A percentile compares a stretch with the other conserved stretches of the same genome.
Conservation (phyloP, 129 eudicot genomes). For the Ambrosia artemisiifolia region DNA sequence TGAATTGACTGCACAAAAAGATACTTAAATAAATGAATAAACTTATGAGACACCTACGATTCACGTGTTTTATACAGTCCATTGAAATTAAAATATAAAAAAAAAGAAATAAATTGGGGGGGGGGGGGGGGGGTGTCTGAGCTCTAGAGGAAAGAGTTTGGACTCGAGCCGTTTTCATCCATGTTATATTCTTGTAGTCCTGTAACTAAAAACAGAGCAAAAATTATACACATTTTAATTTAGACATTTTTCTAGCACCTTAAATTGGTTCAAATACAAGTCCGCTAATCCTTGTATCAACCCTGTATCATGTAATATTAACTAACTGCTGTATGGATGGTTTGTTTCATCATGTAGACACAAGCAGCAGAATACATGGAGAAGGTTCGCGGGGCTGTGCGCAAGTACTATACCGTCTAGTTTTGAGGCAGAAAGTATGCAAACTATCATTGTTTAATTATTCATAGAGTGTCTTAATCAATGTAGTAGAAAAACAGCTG, state of each 20-base stretch:
- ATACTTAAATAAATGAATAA: too few relatives aligned
- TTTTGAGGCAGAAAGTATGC: conserved; percentile 21
- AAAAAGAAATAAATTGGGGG: too few relatives aligned
- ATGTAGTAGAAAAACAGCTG: neutral
- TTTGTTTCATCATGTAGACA: conserved; percentile 40
- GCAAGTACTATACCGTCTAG: conserved; percentile 83
- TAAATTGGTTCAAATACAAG: neutral
- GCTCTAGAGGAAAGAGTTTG: too few relatives aligned
- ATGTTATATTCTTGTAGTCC: neutral
- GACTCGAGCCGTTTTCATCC: neutral
- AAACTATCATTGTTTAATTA: conserved; percentile 6
- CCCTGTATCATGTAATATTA: neutral
- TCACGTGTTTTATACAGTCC: neutral
- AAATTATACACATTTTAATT: neutral
- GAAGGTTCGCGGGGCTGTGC: conserved; percentile 73
- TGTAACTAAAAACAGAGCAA: neutral
- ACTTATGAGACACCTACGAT: neutral
- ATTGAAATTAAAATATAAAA: neutral
- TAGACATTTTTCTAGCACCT: neutral
- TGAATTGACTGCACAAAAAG: too few relatives aligned
- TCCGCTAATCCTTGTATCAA: neutral
- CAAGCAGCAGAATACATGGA: conserved; percentile 87
- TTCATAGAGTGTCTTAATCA: neutral
- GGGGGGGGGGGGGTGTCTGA: too few relatives aligned
- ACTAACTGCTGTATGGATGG: neutral